phyloP scores from a whole-genome alignment of 495 filamentous ascomycete genomes.

The Parathielavia hyrcaniae region DNA sequence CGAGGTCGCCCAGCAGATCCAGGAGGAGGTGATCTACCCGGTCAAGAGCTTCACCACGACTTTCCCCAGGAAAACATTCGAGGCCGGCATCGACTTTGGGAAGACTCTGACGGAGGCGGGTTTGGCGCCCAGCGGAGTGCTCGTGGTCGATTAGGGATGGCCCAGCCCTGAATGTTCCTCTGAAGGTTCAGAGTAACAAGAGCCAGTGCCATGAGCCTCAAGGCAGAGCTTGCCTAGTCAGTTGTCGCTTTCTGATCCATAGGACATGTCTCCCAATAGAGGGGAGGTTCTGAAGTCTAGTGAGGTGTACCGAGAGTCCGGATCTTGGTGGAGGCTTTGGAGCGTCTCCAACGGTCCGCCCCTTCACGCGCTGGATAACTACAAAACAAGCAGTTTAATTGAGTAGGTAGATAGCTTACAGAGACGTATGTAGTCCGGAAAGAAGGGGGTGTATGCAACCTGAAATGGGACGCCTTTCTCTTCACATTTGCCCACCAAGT shows the following conservation, averaged over 20 bases:
- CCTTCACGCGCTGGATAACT: no score
- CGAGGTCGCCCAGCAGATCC: constrained; percentile 75
- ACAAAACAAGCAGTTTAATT: background rate
- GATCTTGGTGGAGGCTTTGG: background rate
- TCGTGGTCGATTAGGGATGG: constrained; percentile 55
- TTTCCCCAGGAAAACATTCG: constrained; percentile 80
- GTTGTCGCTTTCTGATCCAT: no score
- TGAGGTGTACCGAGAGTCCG: background rate
- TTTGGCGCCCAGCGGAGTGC: constrained; percentile 77
- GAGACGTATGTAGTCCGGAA: background rate
- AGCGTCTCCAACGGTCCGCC: background rate
- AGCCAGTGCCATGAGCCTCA: background rate
- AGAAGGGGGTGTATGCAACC: background rate
- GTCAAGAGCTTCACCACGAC: constrained; percentile 75
- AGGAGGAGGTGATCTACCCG: constrained; percentile 49
- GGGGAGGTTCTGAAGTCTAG: background rate
- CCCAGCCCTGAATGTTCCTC: background rate
- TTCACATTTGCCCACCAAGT: background rate
- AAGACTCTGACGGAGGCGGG: constrained; percentile 90
- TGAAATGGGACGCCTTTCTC: background rate
- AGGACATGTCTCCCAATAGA: no score
- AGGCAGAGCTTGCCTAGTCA: no score
- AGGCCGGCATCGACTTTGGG: constrained; percentile 69
- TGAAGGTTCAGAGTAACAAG: background rate
- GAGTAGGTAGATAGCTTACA: no score